These are phyloP conservation scores for Spergularia bocconei DNA, from an alignment of 148 eudicot genomes.

Conservation along the genomic window DNA sequence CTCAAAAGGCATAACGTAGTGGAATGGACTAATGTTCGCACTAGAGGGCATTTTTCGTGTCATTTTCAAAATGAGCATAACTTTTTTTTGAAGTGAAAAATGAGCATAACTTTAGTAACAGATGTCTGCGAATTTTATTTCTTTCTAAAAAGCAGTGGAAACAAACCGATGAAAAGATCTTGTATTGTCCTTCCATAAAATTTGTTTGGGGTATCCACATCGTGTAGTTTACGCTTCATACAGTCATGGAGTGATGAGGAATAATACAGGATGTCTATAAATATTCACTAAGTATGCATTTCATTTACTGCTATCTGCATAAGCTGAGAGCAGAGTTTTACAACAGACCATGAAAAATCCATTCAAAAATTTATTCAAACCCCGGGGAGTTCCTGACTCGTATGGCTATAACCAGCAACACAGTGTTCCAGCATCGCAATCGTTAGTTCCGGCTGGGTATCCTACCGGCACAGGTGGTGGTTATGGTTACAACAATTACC, in stretches of 20 bases:
- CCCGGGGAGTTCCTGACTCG: conserved; percentile 12
- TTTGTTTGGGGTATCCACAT: neutral
- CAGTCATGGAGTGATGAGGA: no score
- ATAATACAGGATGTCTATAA: no score
- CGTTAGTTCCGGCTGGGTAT: conserved; percentile 13
- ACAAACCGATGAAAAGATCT: neutral
- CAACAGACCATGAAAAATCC: conserved; percentile 9
- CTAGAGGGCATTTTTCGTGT: no score
- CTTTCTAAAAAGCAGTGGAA: neutral
- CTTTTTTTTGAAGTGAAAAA: no score
- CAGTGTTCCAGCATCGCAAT: neutral
- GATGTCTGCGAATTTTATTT: neutral
- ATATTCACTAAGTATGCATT: no score
- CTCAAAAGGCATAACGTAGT: no score
- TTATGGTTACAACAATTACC: conserved; percentile 6
- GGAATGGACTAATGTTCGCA: no score
- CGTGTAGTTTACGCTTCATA: neutral
- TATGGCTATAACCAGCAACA: conserved; percentile 11
- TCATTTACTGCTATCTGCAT: no score
- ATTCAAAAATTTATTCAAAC: conserved; percentile 2
- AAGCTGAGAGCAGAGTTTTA: neutral
- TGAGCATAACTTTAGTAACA: neutral
- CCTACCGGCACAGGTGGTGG: neutral
- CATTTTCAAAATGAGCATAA: neutral
- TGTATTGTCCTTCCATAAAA: no score